Evolutionary conservation across 148 eudicot species (phyloP).

Genomic region (Spergularia marina): DNA sequence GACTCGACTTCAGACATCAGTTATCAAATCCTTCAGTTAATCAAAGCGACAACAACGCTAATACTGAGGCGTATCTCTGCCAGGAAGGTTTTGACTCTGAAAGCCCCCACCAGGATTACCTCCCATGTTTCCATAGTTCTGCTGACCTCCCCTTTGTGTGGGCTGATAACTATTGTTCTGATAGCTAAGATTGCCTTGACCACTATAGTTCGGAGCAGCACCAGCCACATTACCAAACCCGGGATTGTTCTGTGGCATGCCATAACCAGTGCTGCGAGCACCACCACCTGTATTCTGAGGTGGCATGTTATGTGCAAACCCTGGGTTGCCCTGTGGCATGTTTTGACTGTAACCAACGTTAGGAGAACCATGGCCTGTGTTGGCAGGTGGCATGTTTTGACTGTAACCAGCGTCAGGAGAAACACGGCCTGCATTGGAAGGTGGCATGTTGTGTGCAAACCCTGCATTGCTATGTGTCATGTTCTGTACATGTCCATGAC

Average conservation of each 20-base stretch:
- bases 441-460: conserved; percentile 5
- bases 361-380: neutral
- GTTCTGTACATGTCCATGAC: conserved; percentile 21
- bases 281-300: neutral
- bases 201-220: neutral
- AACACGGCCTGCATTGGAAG: neutral
- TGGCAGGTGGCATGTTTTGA: neutral
- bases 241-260: too few relatives aligned
- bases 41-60: neutral
- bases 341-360: conserved; percentile 21
- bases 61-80: conserved; percentile 50
- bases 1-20: too few relatives aligned
- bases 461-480: conserved; percentile 25
- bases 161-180: conserved; percentile 27
- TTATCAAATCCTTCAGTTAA: too few relatives aligned
- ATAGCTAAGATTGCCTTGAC: conserved; percentile 14
- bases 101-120: conserved; percentile 28
- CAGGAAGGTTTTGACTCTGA: conserved; percentile 51
- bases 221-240: too few relatives aligned
- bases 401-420: too few relatives aligned
- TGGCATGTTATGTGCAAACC: conserved; percentile 7
- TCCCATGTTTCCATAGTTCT: conserved; percentile 22
- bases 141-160: conserved; percentile 33
- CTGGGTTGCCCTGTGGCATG: conserved; percentile 23
- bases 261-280: too few relatives aligned